These are phyloP conservation scores for Aquanectria penicillioides DNA, from an alignment of 2,329 filamentous ascomycete species.

Conservation along the genomic window DNA sequence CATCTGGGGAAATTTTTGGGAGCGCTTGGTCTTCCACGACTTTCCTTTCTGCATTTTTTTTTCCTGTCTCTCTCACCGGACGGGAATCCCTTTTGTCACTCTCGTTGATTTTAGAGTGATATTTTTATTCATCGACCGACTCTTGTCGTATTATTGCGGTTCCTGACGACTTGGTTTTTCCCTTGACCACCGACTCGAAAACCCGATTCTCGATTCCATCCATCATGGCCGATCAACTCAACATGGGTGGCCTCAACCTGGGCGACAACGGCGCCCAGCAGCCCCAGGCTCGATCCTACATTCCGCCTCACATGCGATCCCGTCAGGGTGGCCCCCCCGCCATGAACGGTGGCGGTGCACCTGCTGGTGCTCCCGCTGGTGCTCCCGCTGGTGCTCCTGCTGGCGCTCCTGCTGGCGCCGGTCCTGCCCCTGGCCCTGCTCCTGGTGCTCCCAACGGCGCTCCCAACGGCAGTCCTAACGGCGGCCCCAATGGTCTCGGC, in stretches of 20 bases:
- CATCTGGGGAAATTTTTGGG: conserved; percentile 46
- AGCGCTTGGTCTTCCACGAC: conserved; percentile 47
- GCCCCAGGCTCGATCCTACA: conserved; percentile 72
- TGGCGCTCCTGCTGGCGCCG: conserved; percentile 16
- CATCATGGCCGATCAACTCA: conserved; percentile 85
- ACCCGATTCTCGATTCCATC: conserved; percentile 38
- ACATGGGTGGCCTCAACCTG: conserved; percentile 80
- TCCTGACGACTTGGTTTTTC: conserved; percentile 33
- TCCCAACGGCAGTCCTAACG: conserved; percentile 32
- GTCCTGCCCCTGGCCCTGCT: conserved; percentile 24
- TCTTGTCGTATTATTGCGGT: conserved; percentile 24
- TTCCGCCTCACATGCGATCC: conserved; percentile 84
- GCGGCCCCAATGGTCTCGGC: conserved; percentile 61
- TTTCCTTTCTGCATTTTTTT: conserved; percentile 38
- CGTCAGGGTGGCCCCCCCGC: conserved; percentile 48
- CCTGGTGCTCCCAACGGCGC: conserved; percentile 34
- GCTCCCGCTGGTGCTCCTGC: conserved; percentile 25
- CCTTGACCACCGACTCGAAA: conserved; percentile 33
- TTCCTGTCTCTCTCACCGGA: conserved; percentile 46
- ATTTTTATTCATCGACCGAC: conserved; percentile 31
- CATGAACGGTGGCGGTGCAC: conserved; percentile 49
- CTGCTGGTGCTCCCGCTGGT: conserved; percentile 32
- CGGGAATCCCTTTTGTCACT: conserved; percentile 40
- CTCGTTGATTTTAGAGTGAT: conserved; percentile 44
- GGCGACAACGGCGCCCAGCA: conserved; percentile 48